Evolutionary conservation across 1,284 basidiomycete species (phyloP), one percentile per base, ranked within the genome.

Genomic region (Trametes pubescens): DNA sequence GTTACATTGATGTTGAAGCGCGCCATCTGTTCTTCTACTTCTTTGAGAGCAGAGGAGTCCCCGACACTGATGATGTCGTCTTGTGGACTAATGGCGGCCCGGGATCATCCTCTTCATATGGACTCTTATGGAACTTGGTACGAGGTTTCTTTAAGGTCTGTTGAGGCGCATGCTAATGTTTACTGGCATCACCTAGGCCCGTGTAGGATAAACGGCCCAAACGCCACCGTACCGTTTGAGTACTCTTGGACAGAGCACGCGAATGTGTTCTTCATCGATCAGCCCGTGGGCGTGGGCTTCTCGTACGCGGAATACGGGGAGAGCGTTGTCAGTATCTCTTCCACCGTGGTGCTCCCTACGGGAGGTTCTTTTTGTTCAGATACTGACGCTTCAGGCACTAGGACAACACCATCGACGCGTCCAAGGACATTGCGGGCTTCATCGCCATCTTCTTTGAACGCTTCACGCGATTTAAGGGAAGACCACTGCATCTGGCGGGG

Each of bases 11-110:
- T 60, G 83, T 86, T 44, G 82, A 87, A 66, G 88, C 90, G 7
- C 84, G 88, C 51, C 89, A 91, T 66, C 76, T 94, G 26, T 95
- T 94, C 80, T 95, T 93, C 81, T 85, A 84, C 78, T 87, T 86
- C 73, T 95, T 95, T 76, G 92, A 95, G 76, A 91, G 88, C 57
- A 80, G 92, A 62, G 80, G 82, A 46, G 80, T 89, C 65, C 91
- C 92, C 2, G 81, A 82, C 18, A 81, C 70, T 69, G 89, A 92
- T 69, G 87, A 89, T 62, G 82, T 92, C 4, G 82, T 90, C 29
- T 82, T 88, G 62, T 91, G 88, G 88, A 88, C 86, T 1, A 85
- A 86, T 66, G 88, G 87, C 64, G 87, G 86, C 14, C 70, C 72
- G 0, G 86, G 86, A 34, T 85, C 83, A 57, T 84, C 83, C 0